Conservation (phyloP, 2,329 filamentous ascomycete species). For the Sporothrix luriei region DNA sequence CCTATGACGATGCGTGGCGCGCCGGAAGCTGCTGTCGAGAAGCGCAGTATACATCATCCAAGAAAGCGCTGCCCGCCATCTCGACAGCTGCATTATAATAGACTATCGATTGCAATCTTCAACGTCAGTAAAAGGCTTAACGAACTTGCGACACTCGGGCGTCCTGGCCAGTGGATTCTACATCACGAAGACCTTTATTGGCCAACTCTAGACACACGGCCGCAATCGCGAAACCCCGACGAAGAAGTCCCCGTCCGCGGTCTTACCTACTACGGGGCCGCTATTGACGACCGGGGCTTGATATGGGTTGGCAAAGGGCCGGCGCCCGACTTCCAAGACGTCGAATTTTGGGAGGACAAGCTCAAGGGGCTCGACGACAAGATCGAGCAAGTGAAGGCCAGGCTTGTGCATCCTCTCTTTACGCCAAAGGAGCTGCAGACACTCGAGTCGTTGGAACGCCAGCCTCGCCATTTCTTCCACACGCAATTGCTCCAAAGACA, state of each 20-base stretch:
- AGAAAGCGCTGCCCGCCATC: background rate
- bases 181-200: background rate
- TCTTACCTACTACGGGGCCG: background rate
- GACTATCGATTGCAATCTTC: background rate
- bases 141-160: background rate
- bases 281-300: background rate
- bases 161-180: background rate
- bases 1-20: background rate
- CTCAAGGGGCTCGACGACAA: background rate
- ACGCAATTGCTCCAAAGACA: too few species aligned
- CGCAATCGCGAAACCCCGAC: background rate
- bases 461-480: too few species aligned
- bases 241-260: background rate
- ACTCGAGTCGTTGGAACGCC: too few species aligned
- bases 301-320: background rate
- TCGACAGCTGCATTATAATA: background rate
- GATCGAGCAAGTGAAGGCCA: background rate
- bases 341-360: background rate
- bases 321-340: background rate
- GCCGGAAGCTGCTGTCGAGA: background rate
- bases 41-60: background rate
- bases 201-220: background rate
- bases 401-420: background rate
- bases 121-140: background rate
- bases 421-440: background rate